A percentile compares a stretch with the other conserved stretches of the same genome.
These are phyloP conservation scores for Solanum dulcamara DNA, from an alignment of 257 asterid species.

Conservation along the genomic window DNA sequence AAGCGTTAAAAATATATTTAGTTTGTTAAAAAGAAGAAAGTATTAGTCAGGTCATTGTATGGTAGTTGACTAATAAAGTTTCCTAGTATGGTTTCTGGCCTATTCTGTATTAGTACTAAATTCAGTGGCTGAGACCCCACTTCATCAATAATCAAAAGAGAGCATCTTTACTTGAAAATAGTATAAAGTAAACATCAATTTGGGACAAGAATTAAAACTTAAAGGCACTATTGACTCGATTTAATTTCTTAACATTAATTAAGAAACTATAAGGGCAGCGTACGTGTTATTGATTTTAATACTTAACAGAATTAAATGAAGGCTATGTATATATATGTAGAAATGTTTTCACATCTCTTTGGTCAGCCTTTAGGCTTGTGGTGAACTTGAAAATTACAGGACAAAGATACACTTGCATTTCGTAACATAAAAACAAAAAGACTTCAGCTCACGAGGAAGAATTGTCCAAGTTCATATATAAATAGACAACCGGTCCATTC, in stretches of 20 bases:
- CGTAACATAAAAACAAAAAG: not conserved
- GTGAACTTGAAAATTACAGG: not conserved
- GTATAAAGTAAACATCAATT: not conserved
- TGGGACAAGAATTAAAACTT: not conserved
- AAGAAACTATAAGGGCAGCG: too few species aligned
- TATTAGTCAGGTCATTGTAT: not conserved
- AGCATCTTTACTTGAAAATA: not conserved
- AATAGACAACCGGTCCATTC: not conserved
- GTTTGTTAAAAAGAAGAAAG: not conserved
- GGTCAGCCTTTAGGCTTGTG: not conserved
- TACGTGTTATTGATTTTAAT: not conserved
- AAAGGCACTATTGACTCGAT: not conserved
- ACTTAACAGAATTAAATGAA: not conserved
- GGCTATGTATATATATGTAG: not conserved
- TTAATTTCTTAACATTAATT: too few species aligned
- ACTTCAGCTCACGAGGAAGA: not conserved
- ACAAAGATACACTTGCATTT: not conserved
- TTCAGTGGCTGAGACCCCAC: not conserved
- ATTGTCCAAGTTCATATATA: not conserved
- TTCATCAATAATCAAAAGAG: not conserved
- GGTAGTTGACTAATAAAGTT: not conserved
- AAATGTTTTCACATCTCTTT: not conserved
- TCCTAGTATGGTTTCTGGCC: not conserved
- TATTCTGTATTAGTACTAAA: not conserved
- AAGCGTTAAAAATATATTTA: not conserved